Evolutionary conservation across 2,329 filamentous ascomycete species (phyloP).

Genomic region (Blumeriella jaapii): DNA sequence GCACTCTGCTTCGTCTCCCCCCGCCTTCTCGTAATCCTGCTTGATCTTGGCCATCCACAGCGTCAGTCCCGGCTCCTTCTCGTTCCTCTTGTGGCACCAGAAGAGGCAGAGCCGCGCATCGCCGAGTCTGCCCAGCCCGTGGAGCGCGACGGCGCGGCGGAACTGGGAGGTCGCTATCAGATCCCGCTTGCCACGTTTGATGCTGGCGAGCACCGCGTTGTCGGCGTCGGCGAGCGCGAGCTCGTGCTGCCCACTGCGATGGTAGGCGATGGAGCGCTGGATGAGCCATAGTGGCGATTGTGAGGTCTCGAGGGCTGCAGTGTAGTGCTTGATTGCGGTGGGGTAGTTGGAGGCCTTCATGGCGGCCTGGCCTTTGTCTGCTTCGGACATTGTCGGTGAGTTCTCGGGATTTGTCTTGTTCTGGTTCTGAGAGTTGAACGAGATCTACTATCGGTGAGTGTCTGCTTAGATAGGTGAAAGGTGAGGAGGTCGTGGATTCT

Average conservation of each 20-base stretch:
- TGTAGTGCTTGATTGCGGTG: conserved; percentile 56
- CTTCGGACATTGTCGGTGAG: conserved; percentile 41
- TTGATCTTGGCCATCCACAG: conserved; percentile 49
- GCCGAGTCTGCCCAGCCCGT: conserved; percentile 57
- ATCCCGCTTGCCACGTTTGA: conserved; percentile 59
- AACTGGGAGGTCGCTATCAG: conserved; percentile 74
- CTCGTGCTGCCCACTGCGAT: conserved; percentile 48
- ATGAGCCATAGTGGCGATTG: conserved; percentile 71
- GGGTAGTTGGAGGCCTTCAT: conserved; percentile 52
- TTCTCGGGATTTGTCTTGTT: too few species aligned
- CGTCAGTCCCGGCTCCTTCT: conserved; percentile 39
- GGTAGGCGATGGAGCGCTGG: conserved; percentile 68
- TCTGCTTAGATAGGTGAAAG: background rate
- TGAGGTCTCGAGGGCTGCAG: conserved; percentile 56
- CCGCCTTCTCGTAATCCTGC: conserved; percentile 37
- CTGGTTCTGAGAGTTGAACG: conserved; percentile 6
- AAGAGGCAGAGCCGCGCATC: conserved; percentile 63
- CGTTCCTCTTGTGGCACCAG: conserved; percentile 41
- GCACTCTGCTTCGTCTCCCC: conserved; percentile 36
- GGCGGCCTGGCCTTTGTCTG: conserved; percentile 44
- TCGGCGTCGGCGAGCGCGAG: conserved; percentile 61
- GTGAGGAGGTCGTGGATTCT: background rate
- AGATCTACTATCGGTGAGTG: background rate
- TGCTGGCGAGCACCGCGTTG: conserved; percentile 48
- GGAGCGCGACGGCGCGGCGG: conserved; percentile 64